Conservation (phyloP, 1,284 basidiomycete species). For the Baeospora myosura region DNA sequence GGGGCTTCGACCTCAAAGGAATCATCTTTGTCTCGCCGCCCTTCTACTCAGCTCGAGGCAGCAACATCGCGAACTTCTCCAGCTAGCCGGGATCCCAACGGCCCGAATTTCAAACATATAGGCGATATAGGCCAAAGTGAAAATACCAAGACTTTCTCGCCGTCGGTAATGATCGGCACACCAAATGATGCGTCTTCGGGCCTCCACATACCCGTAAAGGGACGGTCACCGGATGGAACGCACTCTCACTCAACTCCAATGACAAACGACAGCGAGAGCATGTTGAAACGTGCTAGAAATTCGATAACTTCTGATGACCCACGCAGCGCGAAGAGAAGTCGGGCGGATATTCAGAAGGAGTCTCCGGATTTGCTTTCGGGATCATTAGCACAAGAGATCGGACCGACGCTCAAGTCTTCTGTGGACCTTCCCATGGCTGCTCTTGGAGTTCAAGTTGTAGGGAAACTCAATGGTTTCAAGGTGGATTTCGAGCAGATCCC, state of each 20-base stretch:
- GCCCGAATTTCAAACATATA: not conserved
- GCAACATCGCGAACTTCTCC: not conserved
- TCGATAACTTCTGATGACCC: not conserved
- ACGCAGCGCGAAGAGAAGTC: not conserved
- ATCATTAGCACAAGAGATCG: not conserved
- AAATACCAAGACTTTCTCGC: too few species aligned
- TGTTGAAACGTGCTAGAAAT: too few species aligned
- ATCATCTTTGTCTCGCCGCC: not conserved
- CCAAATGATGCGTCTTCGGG: too few species aligned
- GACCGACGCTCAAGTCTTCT: not conserved
- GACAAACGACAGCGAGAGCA: too few species aligned
- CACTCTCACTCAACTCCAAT: too few species aligned
- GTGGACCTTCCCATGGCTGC: not conserved
- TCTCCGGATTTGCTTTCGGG: not conserved
- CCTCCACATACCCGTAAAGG: too few species aligned
- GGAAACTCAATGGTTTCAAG: slow-evolving; percentile 1
- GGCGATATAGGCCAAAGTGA: too few species aligned
- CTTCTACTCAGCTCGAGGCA: not conserved
- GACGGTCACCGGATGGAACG: too few species aligned
- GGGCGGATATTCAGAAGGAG: not conserved
- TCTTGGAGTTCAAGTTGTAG: not conserved
- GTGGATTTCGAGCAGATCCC: slow-evolving; percentile 4
- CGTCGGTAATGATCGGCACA: too few species aligned
- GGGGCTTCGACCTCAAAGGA: not conserved
- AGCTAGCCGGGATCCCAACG: not conserved